Evolutionary conservation across 768 basidiomycete genomes (phyloP), one percentile per base, ranked within the genome.

Genomic region (Psilocybe sp.): DNA sequence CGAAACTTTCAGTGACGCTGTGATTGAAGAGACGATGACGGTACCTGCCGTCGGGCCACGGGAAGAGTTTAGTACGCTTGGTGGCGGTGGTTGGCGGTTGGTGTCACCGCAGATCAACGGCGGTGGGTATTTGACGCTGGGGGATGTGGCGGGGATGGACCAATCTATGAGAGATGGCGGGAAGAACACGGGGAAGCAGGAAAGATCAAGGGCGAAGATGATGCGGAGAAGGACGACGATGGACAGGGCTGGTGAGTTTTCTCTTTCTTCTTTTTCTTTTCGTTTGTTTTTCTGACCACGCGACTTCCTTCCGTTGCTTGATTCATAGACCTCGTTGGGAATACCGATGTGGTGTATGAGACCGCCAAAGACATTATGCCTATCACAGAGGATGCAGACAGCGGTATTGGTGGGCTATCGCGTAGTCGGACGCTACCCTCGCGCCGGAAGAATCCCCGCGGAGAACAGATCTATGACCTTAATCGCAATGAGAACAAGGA

Each of bases 341-440:
- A 31, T 9, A 38, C 36, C n/a, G 36, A 38, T 20, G 31, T 19
- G 9, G 46, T 20, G 18, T 20, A 47, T 18, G 46, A 47, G 16
- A 13, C 36, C 16, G 20, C 12, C 23, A 35, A 68, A 5, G 69
- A 68, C 32, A 74, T 81, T 40, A 72, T 80, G 35, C 77, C 82
- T 9, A 76, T 79, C 16, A 57, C 64, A 13, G 80, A 84, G 58
- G 62, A 70, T 41, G 63, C 58, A 28, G 45, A 52, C n/a, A 34
- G 44, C 34, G 51, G 52, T 23, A 69, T 58, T 36, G 64, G 63
- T 44, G 68, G 61, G 34, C 61, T 85, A 19, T 72, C 69, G 43
- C 75, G 87, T 19, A 87, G 87, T 60, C 76, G 81, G 49, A 90
- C 87, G 34, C 48, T 90, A 40, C 87, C 87, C 1, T 73, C 77